These are phyloP conservation scores for Amanita molliuscula DNA, from an alignment of 768 basidiomycete genomes.

Conservation along the genomic window DNA sequence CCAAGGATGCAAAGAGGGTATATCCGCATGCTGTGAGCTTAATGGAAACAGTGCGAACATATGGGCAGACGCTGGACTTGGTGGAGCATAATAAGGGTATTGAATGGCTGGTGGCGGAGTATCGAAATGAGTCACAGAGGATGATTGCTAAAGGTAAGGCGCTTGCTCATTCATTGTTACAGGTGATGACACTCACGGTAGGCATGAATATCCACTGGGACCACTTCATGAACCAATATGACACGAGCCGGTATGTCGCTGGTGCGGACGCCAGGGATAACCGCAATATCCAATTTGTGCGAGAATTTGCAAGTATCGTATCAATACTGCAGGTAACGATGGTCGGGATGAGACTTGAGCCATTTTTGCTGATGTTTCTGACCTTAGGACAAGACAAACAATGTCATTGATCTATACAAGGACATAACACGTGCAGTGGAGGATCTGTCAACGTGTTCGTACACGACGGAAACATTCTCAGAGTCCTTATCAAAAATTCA, in stretches of 20 bases:
- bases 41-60: constrained; percentile 99
- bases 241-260: constrained; percentile 65
- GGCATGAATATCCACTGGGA: constrained; percentile 98
- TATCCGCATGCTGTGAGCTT: constrained; percentile 96
- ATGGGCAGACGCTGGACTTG: constrained; percentile 89
- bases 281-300: constrained; percentile 86
- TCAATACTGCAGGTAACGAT: constrained; percentile 71
- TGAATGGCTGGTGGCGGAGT: constrained; percentile 91
- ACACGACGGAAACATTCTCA: constrained; percentile 74
- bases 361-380: constrained; percentile 1
- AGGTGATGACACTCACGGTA: constrained; percentile 17
- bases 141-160: constrained; percentile 81
- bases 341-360: not conserved
- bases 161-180: not conserved
- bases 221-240: constrained; percentile 91
- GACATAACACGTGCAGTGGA: constrained; percentile 81
- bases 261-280: constrained; percentile 73
- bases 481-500: constrained; percentile 74
- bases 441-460: constrained; percentile 80
- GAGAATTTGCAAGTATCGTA: constrained; percentile 90
- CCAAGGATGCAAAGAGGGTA: constrained; percentile 96
- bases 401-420: constrained; percentile 82
- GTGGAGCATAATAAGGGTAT: constrained; percentile 87
- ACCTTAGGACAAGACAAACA: constrained; percentile 84
- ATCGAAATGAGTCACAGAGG: constrained; percentile 84